These are phyloP conservation scores for Candida schatavii DNA, from an alignment of 805 yeast species.

Conservation along the genomic window DNA sequence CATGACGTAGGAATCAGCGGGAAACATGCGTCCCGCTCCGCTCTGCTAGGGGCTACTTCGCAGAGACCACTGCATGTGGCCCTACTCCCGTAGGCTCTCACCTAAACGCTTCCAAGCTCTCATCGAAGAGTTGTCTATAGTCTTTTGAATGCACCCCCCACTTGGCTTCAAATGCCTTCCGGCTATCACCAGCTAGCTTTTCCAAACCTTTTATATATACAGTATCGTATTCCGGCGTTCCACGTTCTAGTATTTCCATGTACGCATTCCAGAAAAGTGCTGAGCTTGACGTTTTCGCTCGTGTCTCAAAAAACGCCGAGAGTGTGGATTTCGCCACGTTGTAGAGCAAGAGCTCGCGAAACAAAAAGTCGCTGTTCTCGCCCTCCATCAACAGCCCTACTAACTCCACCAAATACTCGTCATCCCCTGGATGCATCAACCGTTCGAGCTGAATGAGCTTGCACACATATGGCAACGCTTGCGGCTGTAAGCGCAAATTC, in stretches of 20 bases:
- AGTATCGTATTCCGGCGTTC: background rate
- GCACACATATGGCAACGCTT: background rate
- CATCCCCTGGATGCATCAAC: slow-evolving; percentile 23
- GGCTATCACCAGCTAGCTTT: background rate
- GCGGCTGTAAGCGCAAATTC: slow-evolving; percentile 14
- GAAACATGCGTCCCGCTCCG: no score
- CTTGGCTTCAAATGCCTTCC: background rate
- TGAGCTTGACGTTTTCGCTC: background rate
- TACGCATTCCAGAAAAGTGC: background rate
- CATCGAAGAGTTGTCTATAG: background rate
- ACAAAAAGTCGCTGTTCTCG: background rate
- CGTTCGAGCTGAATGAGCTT: slow-evolving; percentile 45
- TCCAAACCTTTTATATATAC: background rate
- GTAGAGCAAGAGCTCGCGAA: slow-evolving; percentile 1
- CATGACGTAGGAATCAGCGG: no score
- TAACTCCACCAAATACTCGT: slow-evolving; percentile 23
- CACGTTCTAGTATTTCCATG: background rate
- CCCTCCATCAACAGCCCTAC: slow-evolving; percentile 19
- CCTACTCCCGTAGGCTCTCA: no score
- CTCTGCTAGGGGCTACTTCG: no score
- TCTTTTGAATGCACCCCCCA: background rate
- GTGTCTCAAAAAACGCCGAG: background rate
- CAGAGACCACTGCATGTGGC: no score
- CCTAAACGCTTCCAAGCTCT: background rate
- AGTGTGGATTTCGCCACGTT: background rate